Evolutionary conservation across 192 early-diverging fungal species (phyloP).

Genomic region (Backusella morwellensis): DNA sequence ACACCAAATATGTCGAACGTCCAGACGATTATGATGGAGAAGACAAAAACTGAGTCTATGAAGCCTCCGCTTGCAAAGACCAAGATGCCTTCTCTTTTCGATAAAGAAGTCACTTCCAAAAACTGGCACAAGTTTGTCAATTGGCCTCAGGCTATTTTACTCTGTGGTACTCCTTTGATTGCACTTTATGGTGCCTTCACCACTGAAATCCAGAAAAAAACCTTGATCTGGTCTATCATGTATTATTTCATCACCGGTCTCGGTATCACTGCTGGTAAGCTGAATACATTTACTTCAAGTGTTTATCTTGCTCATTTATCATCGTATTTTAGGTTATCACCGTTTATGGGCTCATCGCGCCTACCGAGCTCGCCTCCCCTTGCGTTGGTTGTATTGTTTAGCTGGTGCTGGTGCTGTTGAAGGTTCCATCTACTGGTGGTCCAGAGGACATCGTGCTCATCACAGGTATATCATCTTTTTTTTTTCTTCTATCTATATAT

Average conservation of each 20-base stretch:
- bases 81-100: slow-evolving; percentile 33
- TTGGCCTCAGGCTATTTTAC: slow-evolving; percentile 66
- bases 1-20: slow-evolving; percentile 6
- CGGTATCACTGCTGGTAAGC: slow-evolving; percentile 84
- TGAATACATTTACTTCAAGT: not conserved
- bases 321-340: slow-evolving; percentile 63
- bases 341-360: slow-evolving; percentile 81
- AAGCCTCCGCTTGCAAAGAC: slow-evolving; percentile 27
- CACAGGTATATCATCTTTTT: slow-evolving; percentile 62
- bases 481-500: not conserved
- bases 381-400: slow-evolving; percentile 64
- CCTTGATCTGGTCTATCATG: slow-evolving; percentile 65
- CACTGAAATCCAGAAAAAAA: slow-evolving; percentile 65
- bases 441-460: slow-evolving; percentile 81
- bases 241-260: slow-evolving; percentile 81
- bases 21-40: slow-evolving; percentile 13
- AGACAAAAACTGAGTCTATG: slow-evolving; percentile 30
- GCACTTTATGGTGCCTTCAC: slow-evolving; percentile 78
- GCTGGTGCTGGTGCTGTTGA: slow-evolving; percentile 72
- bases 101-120: slow-evolving; percentile 42
- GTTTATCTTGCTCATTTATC: not conserved
- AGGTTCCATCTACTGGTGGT: slow-evolving; percentile 88
- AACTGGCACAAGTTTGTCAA: slow-evolving; percentile 61
- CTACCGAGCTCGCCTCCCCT: slow-evolving; percentile 61
- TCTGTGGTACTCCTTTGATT: slow-evolving; percentile 72